Conservation (phyloP, 257 asterid genomes). For the Solanum boliviense region DNA sequence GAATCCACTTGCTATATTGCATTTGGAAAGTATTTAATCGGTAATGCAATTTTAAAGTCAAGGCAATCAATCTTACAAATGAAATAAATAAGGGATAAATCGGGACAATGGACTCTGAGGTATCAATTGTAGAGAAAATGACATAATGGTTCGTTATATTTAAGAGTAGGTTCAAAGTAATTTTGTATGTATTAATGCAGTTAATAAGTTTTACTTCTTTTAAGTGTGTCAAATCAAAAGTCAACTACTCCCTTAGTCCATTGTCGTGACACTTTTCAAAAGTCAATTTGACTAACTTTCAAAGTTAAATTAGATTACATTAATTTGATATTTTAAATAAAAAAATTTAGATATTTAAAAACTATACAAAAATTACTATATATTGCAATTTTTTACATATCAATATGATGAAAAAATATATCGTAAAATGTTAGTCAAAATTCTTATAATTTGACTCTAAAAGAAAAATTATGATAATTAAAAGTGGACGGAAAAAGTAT, state of each 20-base stretch:
- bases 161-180: not conserved
- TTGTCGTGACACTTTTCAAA: too few relatives aligned
- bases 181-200: not conserved
- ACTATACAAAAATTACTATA: too few relatives aligned
- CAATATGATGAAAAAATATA: too few relatives aligned
- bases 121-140: not conserved
- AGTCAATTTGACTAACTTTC: too few relatives aligned
- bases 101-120: not conserved
- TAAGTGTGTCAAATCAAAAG: not conserved
- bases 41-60: not conserved
- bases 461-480: too few relatives aligned
- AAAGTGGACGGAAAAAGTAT: rapidly evolving
- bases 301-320: too few relatives aligned
- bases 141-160: not conserved
- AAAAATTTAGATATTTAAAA: too few relatives aligned
- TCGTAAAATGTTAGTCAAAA: too few relatives aligned
- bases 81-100: not conserved
- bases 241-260: not conserved
- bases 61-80: not conserved
- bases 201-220: not conserved
- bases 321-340: too few relatives aligned
- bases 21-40: not conserved
- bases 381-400: too few relatives aligned
- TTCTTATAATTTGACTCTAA: too few relatives aligned
- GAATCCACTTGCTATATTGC: not conserved